phyloP scores from a whole-genome alignment of 352 stramenopile species.

The Phytophthora rubi region DNA sequence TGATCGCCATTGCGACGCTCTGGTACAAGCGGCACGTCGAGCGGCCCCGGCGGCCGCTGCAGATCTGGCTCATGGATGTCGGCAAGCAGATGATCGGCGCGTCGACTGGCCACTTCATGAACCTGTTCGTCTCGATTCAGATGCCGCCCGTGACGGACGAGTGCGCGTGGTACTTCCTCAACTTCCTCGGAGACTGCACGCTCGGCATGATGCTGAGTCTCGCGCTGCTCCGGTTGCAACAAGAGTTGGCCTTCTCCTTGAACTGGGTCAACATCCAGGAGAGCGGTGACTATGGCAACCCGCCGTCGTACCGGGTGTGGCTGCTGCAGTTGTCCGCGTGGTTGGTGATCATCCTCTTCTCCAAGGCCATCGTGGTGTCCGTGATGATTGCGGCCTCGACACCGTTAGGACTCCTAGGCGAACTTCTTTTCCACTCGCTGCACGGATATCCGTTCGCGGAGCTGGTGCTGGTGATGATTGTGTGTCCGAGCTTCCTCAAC shows the following conservation, averaged over 20 bases:
- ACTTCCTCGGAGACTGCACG: conserved; percentile 83
- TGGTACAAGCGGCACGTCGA: conserved; percentile 90
- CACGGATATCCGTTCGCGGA: conserved; percentile 70
- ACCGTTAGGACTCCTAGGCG: conserved; percentile 62
- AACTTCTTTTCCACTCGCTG: conserved; percentile 71
- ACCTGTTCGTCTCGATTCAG: conserved; percentile 71
- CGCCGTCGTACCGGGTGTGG: conserved; percentile 75
- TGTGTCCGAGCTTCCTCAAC: conserved; percentile 87
- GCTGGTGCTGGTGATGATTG: conserved; percentile 80
- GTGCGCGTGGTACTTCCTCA: conserved; percentile 89
- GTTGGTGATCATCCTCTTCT: conserved; percentile 81
- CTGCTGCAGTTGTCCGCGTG: conserved; percentile 61
- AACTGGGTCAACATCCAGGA: conserved; percentile 81
- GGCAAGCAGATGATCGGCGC: conserved; percentile 84
- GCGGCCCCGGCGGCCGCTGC: conserved; percentile 62
- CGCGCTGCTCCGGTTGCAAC: conserved; percentile 74
- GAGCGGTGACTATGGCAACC: conserved; percentile 78
- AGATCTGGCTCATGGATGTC: conserved; percentile 86
- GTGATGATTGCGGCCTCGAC: conserved; percentile 62
- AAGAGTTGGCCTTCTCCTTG: conserved; percentile 76
- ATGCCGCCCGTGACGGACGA: conserved; percentile 83
- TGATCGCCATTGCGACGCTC: conserved; percentile 72
- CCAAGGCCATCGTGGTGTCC: conserved; percentile 79
- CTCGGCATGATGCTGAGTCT: conserved; percentile 83
- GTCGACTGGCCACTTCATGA: conserved; percentile 71